Evolutionary conservation across 805 yeast species (phyloP), one percentile per base, ranked within the genome.

Genomic region (Lipomyces starkeyi): DNA sequence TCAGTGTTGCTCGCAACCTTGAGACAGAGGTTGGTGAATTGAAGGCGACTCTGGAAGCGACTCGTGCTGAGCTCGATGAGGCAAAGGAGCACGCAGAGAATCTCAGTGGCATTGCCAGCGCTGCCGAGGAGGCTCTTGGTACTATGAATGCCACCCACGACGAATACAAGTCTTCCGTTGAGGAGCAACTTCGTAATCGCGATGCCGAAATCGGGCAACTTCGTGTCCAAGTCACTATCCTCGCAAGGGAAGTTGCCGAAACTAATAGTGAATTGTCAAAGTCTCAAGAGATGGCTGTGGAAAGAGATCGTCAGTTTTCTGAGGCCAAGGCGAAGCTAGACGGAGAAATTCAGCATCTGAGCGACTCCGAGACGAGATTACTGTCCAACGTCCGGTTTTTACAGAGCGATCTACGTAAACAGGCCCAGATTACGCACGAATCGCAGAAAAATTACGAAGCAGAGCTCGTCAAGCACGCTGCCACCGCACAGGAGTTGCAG

Each of bases 71-170:
- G 64, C 81, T 89, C 64, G 84, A 82, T 27, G 79, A 84, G 17
- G 86, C 91, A 0, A 85, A 85, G 71, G 80, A 84, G n/a, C 87
- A 84, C 73, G 83, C 85, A 9, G 82, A 82, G n/a, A 88, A 89
- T 71, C 85, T 88, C 75, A 85, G 87, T 65, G 80, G 80, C n/a
- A 83, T 91, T 54, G 87, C 93, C 0, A 78, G 79, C 62, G 86
- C 90, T 14, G 86, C 91, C 2, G 96, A 91, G 74, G 85, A 84
- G 62, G 87, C 93, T 4, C 80, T 91, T 52, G 78, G 80, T 52
- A 81, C 83, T 58, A 80, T 91, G 67, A 87, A 85, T 35, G 79
- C 80, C 25, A 80, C 88, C 0, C 89, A 84, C 75, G 91, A 84
- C 60, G 78, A 77, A 59, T 83, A 77, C 70, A 84, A 82, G 70